Evolutionary conservation across 306 rosid genomes (phyloP), one percentile per base, ranked within the genome.

Genomic region (Rosa multiflora): DNA sequence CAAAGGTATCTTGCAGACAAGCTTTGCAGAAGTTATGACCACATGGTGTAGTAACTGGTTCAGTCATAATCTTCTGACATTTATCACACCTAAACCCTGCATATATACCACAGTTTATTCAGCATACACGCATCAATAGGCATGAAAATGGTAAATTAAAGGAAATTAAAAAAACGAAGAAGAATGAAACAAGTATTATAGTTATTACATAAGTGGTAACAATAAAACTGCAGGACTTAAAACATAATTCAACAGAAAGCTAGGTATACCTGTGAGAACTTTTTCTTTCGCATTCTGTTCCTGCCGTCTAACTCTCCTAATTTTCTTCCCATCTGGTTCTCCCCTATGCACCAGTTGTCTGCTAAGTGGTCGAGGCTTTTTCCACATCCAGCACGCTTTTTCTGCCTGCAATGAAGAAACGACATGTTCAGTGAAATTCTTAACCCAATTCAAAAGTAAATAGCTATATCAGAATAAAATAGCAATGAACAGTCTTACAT

Each of bases 1-100:
- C 82, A 80, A 89, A 83, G 20, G 80, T 87, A 62, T 78, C 86
- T 70, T 87, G 86, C 46, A 91, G 70, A 74, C 96, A 89, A 37
- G 73, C 81, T 68, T 89, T 87, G 66, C 91, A 89, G 66, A 91
- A 91, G 79, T 86, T 91, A 67, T 89, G 93, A 56, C 85, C 89
- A 14, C 96, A 89, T 6, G 93, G 92, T 59, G 93, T 89, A 2
- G 93, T 87, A 1, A 89, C 73, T 14, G 96, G 91, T 15, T 53
- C 61, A 48, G 47, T 43, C 86, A 86, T 64, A 63, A 86, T 87
- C 68, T 84, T 70, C 70, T 62, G 78, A 64, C 96, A 91, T 39
- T 86, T 51, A 4, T 51, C 35, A 63, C 96, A 91, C 21, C 84
- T 80, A 51, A 86, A 91, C 77, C 79, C 96, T 91, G 88, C 84